Evolutionary conservation across 202 grass and related monocot species (phyloP), one percentile per base, ranked within the genome.

Genomic region (Thinopyrum obtusiflorum): DNA sequence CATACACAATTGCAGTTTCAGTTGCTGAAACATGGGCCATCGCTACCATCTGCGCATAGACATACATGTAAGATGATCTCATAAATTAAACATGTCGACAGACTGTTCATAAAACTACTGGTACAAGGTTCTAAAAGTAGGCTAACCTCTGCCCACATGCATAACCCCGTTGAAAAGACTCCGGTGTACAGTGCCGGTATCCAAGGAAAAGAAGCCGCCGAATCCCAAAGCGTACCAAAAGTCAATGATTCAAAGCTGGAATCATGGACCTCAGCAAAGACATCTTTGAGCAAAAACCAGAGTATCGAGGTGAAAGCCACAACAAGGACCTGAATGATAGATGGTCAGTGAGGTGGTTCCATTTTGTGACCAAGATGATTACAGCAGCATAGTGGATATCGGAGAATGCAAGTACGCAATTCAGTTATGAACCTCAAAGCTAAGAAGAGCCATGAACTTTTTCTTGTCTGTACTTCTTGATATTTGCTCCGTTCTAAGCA

Each of bases 91-190:
- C 13, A 67, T 40, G 13, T 32, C 2, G 15, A 73, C 4, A 68
- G 2, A 76, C 63, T 40, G 11, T 11, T 21, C 49, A 10, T 77
- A 66, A 69, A 44, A 32, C 11, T 61, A 64, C 24, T 61, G 31
- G 31, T 32, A 72, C 4, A 73, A 88, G 11, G n/a, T 29, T 88
- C 21, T 66, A 73, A 20, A 68, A 11, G 33, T 77, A 67, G 37
- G 81, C 81, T 73, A 81, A 96, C 93, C 92, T 98, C 93, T 83
- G 90, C 93, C 96, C 96, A 98, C 69, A 98, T 86, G 62, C 96
- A 98, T 69, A 96, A 85, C 35, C 84, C 93, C 11, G 96, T 98
- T 6, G 96, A 98, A 46, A 98, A 81, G 61, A 96, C 80, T 42
- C 93, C 91, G 26, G 91, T 94, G 73, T 98, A 98, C 63, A 98